These are phyloP conservation scores for Talaromyces amestolkiae DNA, from an alignment of 2,329 filamentous ascomycete genomes.

Conservation along the genomic window DNA sequence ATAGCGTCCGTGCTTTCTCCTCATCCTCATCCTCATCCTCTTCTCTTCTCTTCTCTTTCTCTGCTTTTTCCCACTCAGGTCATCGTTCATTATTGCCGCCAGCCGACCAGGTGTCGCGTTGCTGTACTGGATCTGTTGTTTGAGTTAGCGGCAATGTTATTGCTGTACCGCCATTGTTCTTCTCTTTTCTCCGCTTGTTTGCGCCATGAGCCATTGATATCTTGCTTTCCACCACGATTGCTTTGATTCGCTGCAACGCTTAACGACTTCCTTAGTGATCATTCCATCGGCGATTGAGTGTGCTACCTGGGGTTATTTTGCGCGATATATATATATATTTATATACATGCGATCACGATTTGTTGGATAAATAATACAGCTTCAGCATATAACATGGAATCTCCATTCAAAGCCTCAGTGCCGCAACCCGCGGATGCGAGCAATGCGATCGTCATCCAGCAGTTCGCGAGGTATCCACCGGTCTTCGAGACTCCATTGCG, in stretches of 20 bases:
- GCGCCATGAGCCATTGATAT: not conserved
- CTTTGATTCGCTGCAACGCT: not conserved
- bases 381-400: slow-evolving; percentile 30
- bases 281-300: not conserved
- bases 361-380: not conserved
- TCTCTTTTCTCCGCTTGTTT: not conserved
- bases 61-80: not conserved
- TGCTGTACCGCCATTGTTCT: not conserved
- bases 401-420: slow-evolving; percentile 29
- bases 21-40: slow-evolving; percentile 9
- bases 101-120: not conserved
- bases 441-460: slow-evolving; percentile 35
- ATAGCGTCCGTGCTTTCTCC: not conserved
- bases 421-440: slow-evolving; percentile 31
- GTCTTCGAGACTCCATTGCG: slow-evolving; percentile 35
- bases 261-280: not conserved
- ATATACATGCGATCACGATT: not conserved
- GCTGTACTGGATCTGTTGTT: not conserved
- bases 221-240: not conserved
- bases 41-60: not conserved
- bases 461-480: slow-evolving; percentile 40
- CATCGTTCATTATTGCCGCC: not conserved
- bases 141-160: slow-evolving; percentile 12
- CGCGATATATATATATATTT: not conserved
- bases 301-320: not conserved